A percentile compares a stretch with the other conserved stretches of the same genome.
Evolutionary conservation across 208 protist species (phyloP).

Genomic region (Trypanosoma scelopori): DNA sequence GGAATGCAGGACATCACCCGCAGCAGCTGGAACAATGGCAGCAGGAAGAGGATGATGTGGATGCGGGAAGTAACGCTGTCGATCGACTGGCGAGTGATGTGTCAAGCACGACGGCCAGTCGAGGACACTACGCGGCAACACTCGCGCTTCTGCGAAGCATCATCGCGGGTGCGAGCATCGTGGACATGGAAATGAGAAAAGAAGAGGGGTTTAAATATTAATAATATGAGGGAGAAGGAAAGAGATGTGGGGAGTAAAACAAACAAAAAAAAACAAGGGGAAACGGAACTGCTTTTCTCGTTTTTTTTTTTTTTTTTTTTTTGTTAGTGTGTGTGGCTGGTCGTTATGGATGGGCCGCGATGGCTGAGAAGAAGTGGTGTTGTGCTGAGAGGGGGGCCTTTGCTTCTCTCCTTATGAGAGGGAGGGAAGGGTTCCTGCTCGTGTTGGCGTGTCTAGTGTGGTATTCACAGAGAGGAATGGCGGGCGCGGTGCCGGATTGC

Average conservation of each 20-base stretch:
- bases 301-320: neutral
- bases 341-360: no score
- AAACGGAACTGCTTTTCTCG: no score
- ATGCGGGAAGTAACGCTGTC: neutral
- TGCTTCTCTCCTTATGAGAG: no score
- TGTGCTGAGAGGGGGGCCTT: no score
- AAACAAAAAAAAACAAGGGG: no score
- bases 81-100: neutral
- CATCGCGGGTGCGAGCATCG: neutral
- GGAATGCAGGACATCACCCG: neutral
- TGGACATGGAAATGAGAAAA: neutral
- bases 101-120: neutral
- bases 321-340: no score
- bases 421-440: no score
- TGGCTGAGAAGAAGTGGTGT: no score
- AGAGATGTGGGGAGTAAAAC: neutral
- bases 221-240: neutral
- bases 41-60: neutral
- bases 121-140: constrained; percentile 1
- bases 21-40: neutral
- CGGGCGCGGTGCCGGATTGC: no score
- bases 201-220: constrained; percentile 2
- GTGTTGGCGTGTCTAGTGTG: no score
- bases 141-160: constrained; percentile 14
- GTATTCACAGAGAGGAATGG: no score